Conservation (phyloP, 2,329 filamentous ascomycete genomes). For the Zymoseptoria crescenta region DNA sequence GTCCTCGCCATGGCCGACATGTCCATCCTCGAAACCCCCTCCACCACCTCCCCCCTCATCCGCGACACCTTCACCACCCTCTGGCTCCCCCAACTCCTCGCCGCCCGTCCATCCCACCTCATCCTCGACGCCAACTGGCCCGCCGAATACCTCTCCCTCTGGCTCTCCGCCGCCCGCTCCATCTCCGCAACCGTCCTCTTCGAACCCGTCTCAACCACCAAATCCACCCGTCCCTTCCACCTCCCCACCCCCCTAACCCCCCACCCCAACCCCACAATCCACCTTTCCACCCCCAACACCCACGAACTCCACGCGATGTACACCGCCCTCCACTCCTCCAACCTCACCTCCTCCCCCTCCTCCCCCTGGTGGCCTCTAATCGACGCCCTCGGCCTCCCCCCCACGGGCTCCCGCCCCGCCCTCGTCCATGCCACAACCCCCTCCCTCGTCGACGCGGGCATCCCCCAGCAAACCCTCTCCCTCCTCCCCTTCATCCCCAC, state of each 20-base stretch:
- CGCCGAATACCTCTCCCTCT: slow-evolving; percentile 55
- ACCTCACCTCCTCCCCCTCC: too few species aligned
- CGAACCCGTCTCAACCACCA: slow-evolving; percentile 81
- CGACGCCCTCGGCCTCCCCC: slow-evolving; percentile 67
- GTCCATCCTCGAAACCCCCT: slow-evolving; percentile 58
- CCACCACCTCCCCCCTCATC: slow-evolving; percentile 27
- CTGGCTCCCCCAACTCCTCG: slow-evolving; percentile 54
- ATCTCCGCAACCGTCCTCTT: slow-evolving; percentile 60
- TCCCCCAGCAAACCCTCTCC: slow-evolving; percentile 76
- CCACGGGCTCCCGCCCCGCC: slow-evolving; percentile 59
- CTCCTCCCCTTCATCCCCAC: slow-evolving; percentile 82
- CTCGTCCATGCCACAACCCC: slow-evolving; percentile 61
- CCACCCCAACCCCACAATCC: slow-evolving; percentile 57
- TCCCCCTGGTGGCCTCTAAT: slow-evolving; percentile 85
- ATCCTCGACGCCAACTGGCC: slow-evolving; percentile 87
- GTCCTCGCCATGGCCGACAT: slow-evolving; percentile 95
- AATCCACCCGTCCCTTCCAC: slow-evolving; percentile 62
- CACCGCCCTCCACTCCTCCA: too few species aligned
- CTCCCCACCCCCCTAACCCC: slow-evolving; percentile 22
- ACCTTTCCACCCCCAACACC: slow-evolving; percentile 74
- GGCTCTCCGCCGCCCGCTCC: slow-evolving; percentile 55
- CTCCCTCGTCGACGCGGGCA: slow-evolving; percentile 65
- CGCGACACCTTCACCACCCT: slow-evolving; percentile 37
- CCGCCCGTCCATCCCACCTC: slow-evolving; percentile 61
- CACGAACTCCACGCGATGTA: slow-evolving; percentile 78